Conservation (phyloP, 257 asterid species). For the Solanum appendiculatum region DNA sequence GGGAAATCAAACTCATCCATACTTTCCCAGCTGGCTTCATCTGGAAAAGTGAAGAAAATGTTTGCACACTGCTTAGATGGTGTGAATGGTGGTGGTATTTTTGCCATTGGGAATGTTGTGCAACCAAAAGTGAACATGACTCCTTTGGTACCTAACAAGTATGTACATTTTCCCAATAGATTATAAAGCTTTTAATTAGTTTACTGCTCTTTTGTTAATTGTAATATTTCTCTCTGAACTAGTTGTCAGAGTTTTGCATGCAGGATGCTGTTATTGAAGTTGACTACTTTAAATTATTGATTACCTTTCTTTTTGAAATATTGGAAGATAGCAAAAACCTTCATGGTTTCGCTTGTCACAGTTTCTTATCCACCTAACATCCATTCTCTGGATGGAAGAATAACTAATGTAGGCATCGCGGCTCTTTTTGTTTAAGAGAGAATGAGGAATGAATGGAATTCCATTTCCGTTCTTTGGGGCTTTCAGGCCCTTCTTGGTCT, state of each 20-base stretch:
- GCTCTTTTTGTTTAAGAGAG: not conserved
- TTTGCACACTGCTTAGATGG: slow-evolving; percentile 98
- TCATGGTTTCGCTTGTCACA: not conserved
- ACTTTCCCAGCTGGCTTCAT: slow-evolving; percentile 91
- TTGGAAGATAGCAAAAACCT: not conserved
- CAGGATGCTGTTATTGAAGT: not conserved
- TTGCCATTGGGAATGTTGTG: slow-evolving; percentile 97
- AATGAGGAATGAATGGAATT: not conserved
- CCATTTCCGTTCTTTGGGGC: not conserved
- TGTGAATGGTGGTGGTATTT: slow-evolving; percentile 95
- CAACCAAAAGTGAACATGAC: slow-evolving; percentile 95
- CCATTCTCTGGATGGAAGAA: not conserved
- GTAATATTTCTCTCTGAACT: not conserved
- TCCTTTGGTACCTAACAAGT: slow-evolving; percentile 73
- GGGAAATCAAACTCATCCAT: slow-evolving; percentile 91
- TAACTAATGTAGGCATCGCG: not conserved
- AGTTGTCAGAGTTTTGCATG: not conserved
- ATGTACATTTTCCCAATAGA: slow-evolving; percentile 20
- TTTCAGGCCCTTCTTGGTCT: not conserved
- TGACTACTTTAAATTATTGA: not conserved
- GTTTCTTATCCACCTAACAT: not conserved
- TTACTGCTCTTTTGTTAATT: not conserved
- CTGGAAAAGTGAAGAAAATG: slow-evolving; percentile 84
- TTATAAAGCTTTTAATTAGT: not conserved
- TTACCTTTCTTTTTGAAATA: not conserved